Conservation (phyloP, 768 basidiomycete genomes). For the Mycena rebaudengoi region DNA sequence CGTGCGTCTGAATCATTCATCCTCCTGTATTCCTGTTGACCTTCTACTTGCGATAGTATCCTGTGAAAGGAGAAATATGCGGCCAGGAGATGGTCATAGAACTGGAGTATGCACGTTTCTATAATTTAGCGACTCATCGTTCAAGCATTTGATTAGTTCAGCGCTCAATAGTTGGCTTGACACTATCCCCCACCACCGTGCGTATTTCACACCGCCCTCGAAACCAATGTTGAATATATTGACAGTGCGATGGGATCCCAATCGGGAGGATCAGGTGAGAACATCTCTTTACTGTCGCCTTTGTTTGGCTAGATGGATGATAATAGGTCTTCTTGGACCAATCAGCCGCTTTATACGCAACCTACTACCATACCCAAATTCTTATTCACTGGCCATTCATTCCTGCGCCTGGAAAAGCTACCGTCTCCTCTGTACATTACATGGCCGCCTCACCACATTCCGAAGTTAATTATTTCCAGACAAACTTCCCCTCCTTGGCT, state of each 20-base stretch:
- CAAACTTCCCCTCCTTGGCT: slow-evolving; percentile 50
- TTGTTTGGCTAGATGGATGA: neutral
- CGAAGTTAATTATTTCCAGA: too few relatives aligned
- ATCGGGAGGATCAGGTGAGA: neutral
- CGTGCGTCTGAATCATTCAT: neutral
- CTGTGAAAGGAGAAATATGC: neutral
- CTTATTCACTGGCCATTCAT: slow-evolving; percentile 13
- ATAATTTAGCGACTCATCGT: too few relatives aligned
- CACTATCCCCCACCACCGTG: neutral
- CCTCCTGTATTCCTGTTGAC: neutral
- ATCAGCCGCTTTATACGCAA: slow-evolving; percentile 7
- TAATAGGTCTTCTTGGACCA: slow-evolving; percentile 15
- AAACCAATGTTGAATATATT: too few relatives aligned
- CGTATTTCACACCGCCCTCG: neutral
- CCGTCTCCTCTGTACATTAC: neutral
- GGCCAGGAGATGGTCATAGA: slow-evolving; percentile 4
- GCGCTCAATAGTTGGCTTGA: too few relatives aligned
- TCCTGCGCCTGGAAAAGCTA: neutral
- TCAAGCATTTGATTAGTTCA: neutral
- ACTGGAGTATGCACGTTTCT: slow-evolving; percentile 23
- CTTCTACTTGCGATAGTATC: neutral
- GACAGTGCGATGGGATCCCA: slow-evolving; percentile 9
- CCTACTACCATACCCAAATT: neutral
- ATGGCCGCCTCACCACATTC: neutral
- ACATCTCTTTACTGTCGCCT: neutral